Evolutionary conservation across 2,329 filamentous ascomycete species (phyloP).

Genomic region (Exophiala sp.): DNA sequence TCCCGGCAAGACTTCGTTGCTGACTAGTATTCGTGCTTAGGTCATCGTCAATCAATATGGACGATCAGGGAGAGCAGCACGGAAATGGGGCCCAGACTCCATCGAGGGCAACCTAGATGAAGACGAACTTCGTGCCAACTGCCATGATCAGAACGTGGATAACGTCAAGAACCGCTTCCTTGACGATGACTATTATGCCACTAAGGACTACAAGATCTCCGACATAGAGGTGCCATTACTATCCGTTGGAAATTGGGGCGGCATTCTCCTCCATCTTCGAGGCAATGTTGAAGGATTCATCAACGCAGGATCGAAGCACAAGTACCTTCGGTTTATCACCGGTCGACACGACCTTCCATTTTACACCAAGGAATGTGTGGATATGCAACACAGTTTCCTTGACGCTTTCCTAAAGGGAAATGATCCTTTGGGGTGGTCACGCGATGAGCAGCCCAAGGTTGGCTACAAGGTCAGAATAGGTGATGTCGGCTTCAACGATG

Average conservation of each 20-base stretch:
- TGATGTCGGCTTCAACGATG: conserved; percentile 60
- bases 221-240: conserved; percentile 67
- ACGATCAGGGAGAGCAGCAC: conserved; percentile 5
- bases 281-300: conserved; percentile 61
- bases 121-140: conserved; percentile 42
- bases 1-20: neutral
- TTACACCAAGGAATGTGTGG: conserved; percentile 66
- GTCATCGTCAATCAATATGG: conserved; percentile 11
- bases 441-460: conserved; percentile 37
- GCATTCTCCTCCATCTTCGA: conserved; percentile 64
- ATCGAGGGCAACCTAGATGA: conserved; percentile 25
- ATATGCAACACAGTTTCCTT: conserved; percentile 64
- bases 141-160: conserved; percentile 42
- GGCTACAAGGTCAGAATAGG: conserved; percentile 53
- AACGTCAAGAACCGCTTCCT: conserved; percentile 54
- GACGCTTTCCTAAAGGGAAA: conserved; percentile 68
- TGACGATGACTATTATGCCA: conserved; percentile 62
- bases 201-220: conserved; percentile 62
- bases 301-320: conserved; percentile 57
- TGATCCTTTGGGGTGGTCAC: conserved; percentile 47
- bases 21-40: neutral
- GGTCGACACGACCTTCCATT: conserved; percentile 70
- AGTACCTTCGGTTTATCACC: conserved; percentile 67
- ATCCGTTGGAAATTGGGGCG: conserved; percentile 68
- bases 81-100: conserved; percentile 29